These are phyloP conservation scores for Schoenoplectus tabernaemontani DNA, from an alignment of 202 grass and related monocot species.

Conservation along the genomic window DNA sequence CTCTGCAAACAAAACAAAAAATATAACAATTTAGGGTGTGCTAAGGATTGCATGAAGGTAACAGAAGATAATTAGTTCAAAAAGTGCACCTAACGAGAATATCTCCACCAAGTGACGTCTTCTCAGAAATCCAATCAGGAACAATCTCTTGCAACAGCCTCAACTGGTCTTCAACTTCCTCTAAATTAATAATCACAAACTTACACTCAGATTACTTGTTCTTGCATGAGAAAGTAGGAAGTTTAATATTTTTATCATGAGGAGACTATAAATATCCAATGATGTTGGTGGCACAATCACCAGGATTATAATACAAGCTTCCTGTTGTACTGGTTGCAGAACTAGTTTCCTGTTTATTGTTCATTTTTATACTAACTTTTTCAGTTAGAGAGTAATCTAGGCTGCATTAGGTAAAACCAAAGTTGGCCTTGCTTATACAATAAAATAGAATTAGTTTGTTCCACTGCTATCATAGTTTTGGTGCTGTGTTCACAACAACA, in stretches of 20 bases:
- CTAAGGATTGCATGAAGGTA: background rate
- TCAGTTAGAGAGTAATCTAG: background rate
- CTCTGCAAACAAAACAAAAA: background rate
- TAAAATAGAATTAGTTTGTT: background rate
- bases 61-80: background rate
- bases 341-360: background rate
- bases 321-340: background rate
- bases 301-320: background rate
- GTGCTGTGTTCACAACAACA: background rate
- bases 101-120: constrained; percentile 34
- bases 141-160: constrained; percentile 51
- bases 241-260: background rate
- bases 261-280: background rate
- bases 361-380: background rate
- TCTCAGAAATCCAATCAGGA: constrained; percentile 77
- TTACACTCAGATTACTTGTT: background rate
- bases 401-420: background rate
- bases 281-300: background rate
- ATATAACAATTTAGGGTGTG: background rate
- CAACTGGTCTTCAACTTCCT: constrained; percentile 64
- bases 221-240: background rate
- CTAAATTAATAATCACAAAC: constrained; percentile 22
- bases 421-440: background rate
- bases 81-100: constrained; percentile 44
- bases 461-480: background rate